Evolutionary conservation across 2,329 filamentous ascomycete species (phyloP), one percentile per base, ranked within the genome.

Genomic region (Cytospora piceicola): DNA sequence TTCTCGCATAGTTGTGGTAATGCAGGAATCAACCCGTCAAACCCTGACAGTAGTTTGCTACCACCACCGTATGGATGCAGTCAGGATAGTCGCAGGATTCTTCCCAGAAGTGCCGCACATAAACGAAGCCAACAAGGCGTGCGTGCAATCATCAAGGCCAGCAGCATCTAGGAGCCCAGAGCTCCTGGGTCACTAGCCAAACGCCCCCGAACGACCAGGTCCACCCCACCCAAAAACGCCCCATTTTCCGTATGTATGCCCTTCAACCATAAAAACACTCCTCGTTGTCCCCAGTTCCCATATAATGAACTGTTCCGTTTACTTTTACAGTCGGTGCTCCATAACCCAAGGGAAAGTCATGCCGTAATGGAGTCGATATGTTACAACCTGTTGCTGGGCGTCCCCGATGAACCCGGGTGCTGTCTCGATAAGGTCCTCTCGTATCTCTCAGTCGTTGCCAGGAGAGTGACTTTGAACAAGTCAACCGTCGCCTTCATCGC

Each of bases 161-260:
- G 53, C 42, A 54, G 53, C 42, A 54, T 52, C 39, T 29, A 63
- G 61, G 24, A 63, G n/a, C 61, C 61, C 46, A 32, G 42, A 17
- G 30, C 20, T 30, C 53, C 54, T 17, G 42, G 53, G 22, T 65
- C 58, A 54, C 54, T 51, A 39, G 36, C 65, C 51, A 29, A 64
- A 65, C 62, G 65, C 65, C 65, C 39, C 64, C 54, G 17, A 15
- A n/a, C 24, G 56, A 62, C 11, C 42, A 42, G n/a, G 22, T 36
- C 52, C 24, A 61, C 27, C 60, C 34, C 46, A 42, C 36, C 24
- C 59, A 29, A 42, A 52, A 68, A 68, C 66, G 66, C 66, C 66
- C 57, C 51, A 52, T 55, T 66, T 49, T 54, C 63, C 66, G 32
- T 67, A 49, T 68, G 57, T 66, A 66, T 68, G 66, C 66, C 61